phyloP scores from a whole-genome alignment of 2,329 filamentous ascomycete genomes.

The Botrytis fragariae region DNA sequence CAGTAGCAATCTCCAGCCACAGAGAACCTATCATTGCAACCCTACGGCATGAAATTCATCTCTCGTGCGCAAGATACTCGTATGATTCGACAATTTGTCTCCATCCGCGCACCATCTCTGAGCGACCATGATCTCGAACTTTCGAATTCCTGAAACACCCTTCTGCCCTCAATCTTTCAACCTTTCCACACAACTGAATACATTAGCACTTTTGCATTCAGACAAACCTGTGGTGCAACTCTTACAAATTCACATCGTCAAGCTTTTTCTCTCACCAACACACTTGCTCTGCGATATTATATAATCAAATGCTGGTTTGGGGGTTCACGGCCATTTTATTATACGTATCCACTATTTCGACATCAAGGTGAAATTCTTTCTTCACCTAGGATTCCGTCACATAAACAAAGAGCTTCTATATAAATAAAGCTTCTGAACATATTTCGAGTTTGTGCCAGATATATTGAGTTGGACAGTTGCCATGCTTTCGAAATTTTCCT shows the following conservation, averaged over 20 bases:
- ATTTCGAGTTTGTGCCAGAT: neutral
- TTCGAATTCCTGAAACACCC: neutral
- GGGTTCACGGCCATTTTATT: neutral
- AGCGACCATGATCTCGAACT: neutral
- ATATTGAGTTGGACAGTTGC: neutral
- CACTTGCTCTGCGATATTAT: neutral
- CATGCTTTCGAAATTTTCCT: neutral
- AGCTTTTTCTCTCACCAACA: neutral
- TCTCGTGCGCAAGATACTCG: neutral
- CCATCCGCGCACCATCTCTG: neutral
- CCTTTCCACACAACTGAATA: neutral
- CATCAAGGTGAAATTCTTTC: neutral
- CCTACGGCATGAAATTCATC: neutral
- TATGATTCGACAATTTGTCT: rapidly evolving
- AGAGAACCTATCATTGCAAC: neutral
- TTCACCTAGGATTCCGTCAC: neutral
- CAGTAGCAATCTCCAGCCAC: neutral
- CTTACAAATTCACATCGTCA: neutral
- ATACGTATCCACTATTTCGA: neutral
- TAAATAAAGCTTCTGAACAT: neutral
- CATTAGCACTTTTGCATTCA: neutral
- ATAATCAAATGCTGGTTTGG: neutral
- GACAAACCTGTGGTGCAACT: neutral
- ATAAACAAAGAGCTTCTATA: too few relatives aligned
- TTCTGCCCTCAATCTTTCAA: neutral